Base-by-base conservation (phyloP, 2,329 filamentous ascomycete genomes). In the Coniochaeta pulveracea region DNA sequence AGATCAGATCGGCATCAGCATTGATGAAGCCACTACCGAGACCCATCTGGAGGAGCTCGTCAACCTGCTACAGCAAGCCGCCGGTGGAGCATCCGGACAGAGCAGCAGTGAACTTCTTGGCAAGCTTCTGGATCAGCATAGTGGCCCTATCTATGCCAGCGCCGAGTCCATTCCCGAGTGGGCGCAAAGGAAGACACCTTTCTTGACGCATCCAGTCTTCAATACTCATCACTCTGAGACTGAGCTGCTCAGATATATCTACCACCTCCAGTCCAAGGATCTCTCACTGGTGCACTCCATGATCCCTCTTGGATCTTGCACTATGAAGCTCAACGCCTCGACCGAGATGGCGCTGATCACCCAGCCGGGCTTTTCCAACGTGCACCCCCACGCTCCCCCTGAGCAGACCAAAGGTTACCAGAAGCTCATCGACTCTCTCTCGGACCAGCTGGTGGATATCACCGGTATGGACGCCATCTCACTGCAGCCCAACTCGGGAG, bases 301-400 rank as follows among this genome's bases (percentile, higher is more conserved):
- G 89, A 96, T 96, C 40, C 86, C 89, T 3, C 72, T 96, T 2
- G 89, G 89, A 14, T 95, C 89, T 2, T 96, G 89, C 66, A 96
- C 89, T 10, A 96, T 96, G 89, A 96, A 96, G 67, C 76, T 95
- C 34, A 95, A 95, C 55, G 84, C 82, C 26, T 91, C 88, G 3
- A 84, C 84, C 1, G 85, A 95, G 62, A 95, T 96, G 89, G 72
- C 83, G 11, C 81, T 88, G 6, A 70, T 95, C 35, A 83, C 83
- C 1, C 80, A 77, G 59, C 75, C 78, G 1, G 74, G 79, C 32
- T 85, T 88, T 49, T 72, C 82, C 26, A 75, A 80, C 40, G 67
- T 93, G 21, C 89, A 96, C 58, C 89, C 89, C 0, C 85, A 86
- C 48, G 72, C 78, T 23, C 80, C 81, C 0, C 48, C 61, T 0